Base-by-base conservation (phyloP, 1,284 basidiomycete genomes). In the Laetiporus sulphureus region DNA sequence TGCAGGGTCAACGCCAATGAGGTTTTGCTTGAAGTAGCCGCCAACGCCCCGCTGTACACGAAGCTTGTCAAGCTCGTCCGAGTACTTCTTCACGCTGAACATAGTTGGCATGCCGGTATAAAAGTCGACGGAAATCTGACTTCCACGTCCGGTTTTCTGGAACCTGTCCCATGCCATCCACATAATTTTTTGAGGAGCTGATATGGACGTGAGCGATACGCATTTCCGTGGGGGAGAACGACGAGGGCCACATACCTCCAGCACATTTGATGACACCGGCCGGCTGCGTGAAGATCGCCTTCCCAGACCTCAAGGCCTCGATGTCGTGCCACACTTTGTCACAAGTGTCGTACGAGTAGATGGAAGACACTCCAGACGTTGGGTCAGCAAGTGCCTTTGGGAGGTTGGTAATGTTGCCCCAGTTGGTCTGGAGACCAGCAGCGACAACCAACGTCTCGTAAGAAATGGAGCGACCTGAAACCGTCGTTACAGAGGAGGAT, bases 261-360 rank as follows among this genome's bases (percentile, higher is more conserved):
- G 93, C 89, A 61, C 94, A 98, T 67, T 98, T 98, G 63, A 98
- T 79, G 19, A 91, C 70, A 18, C 94, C 92, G n/a, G 85, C 80
- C 22, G 94, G 95, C 62, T 98, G 95, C 0, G 95, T 98, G 68
- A 99, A 98, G 56, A 99, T 77, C 2, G 94, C 93, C 41, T 83
- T 79, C 15, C 91, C 93, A 4, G 72, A 68, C 38, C 83, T 76
- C 49, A 94, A 73, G 7, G 73, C 69, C 45, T 89, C 77, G 36
- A 95, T 81, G 53, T 91, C 79, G 38, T 71, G 66, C 89, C 89
- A 94, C 3, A 80, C 78, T 65, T 91, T 93, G 65, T 95, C 89
- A 56, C 83, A 89, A 10, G 87, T 87, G 40, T 87, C 77, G 61
- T 87, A 90, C 0, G 83, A 87, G 69, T 98, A 98, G 51, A 96